Evolutionary conservation across 192 early-diverging fungal species (phyloP).

Genomic region (Helicostylum pulchrum): DNA sequence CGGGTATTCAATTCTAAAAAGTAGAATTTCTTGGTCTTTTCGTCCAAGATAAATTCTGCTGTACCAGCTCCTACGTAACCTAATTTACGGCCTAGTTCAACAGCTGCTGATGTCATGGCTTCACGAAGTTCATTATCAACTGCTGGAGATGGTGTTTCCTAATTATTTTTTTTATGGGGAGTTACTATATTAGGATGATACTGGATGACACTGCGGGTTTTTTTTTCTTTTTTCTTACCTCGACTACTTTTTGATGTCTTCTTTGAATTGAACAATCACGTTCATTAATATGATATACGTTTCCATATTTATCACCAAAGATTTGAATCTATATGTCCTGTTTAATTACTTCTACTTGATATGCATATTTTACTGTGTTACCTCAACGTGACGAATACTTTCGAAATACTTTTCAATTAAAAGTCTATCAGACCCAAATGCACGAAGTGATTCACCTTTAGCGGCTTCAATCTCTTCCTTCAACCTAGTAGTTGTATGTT

Average conservation of each 20-base stretch:
- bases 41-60: constrained; percentile 57
- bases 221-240: constrained; percentile 25
- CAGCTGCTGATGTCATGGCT: constrained; percentile 42
- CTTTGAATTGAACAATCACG: constrained; percentile 61
- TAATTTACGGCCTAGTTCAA: constrained; percentile 47
- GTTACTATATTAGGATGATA: constrained; percentile 11
- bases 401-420: constrained; percentile 61
- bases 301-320: constrained; percentile 55
- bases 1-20: constrained; percentile 64
- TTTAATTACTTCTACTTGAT: too few relatives aligned
- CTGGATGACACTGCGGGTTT: constrained; percentile 7
- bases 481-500: constrained; percentile 15
- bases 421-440: constrained; percentile 56
- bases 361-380: not conserved
- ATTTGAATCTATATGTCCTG: constrained; percentile 39
- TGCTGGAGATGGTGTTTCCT: constrained; percentile 49
- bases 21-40: constrained; percentile 47
- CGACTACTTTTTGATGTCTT: constrained; percentile 63
- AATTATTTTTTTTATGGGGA: not conserved
- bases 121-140: constrained; percentile 40
- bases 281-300: constrained; percentile 49
- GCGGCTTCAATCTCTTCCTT: constrained; percentile 54
- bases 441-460: constrained; percentile 50
- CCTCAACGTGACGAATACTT: constrained; percentile 51
- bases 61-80: constrained; percentile 56